Base-by-base conservation (phyloP, 345 rosid species). In the Populus euphratica region DNA sequence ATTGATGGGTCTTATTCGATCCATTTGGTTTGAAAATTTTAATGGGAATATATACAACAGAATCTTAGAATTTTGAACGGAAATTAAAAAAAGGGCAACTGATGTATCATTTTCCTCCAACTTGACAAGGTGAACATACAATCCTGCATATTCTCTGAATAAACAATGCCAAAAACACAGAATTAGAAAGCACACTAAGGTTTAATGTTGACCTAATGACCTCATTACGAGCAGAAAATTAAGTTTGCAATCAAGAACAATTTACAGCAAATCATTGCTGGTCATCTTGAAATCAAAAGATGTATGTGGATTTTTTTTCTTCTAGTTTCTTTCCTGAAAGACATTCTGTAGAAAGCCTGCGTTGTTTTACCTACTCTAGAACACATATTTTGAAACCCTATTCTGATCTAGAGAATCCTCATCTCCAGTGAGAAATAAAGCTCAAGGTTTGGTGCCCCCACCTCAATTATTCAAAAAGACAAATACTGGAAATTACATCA, bases 1-100 rank as follows among this genome's bases (percentile, higher is more conserved):
- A 29, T 39, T 18, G 76, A 78, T 1, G 21, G 20, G 91, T 86
- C 86, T 9, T 33, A 43, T 38, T 81, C 77, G 14, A 18, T 62
- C 68, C 14, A n/a, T 25, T 68, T 64, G 65, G 27, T 72, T 21
- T 10, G 17, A 63, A 17, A 17, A 20, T 72, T 63, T 18, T 23
- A 50, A 66, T 75, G 13, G 23, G 70, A 61, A 62, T 49, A 69
- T n/a, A 59, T 0, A 18, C 8, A 52, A 21, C 50, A 38, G 43
- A 54, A 65, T 59, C 59, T 36, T 39, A 69, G 4, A 39, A 41
- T 29, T 43, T 68, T 20, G 41, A 68, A 36, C 4, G 23, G 25
- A 9, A 36, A 23, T 39, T 27, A 59, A 1, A 33, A 21, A 62
- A 56, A n/a, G 10, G 27, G 33, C 39, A 23, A 4, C 20, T 77